A percentile compares a stretch with the other conserved stretches of the same genome.
Evolutionary conservation across 139 green algal species (phyloP).

Genomic region (Coccomyxa sp.): DNA sequence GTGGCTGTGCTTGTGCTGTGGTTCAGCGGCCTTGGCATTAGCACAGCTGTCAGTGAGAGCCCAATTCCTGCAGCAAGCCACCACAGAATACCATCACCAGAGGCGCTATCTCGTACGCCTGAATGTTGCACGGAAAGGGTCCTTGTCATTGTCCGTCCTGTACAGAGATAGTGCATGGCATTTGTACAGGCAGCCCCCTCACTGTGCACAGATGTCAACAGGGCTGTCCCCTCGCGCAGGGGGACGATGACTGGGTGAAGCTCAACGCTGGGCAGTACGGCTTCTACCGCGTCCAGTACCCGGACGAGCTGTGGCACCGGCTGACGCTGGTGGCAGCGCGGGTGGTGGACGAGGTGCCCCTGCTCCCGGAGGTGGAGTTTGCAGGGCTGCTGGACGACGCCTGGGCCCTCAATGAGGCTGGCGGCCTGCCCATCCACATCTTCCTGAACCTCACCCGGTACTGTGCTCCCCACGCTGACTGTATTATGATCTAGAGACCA

Average conservation of each 20-base stretch:
- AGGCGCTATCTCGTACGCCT: too few species aligned
- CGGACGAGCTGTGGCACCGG: constrained; percentile 30
- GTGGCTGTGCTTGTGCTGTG: too few species aligned
- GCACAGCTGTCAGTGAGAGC: too few species aligned
- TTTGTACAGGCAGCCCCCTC: too few species aligned
- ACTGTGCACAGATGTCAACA: too few species aligned
- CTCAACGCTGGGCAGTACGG: constrained; percentile 62
- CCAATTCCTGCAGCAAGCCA: too few species aligned
- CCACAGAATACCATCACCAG: too few species aligned
- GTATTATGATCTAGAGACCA: background rate
- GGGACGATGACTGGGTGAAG: constrained; percentile 51
- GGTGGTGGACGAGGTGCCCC: background rate
- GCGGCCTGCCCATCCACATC: constrained; percentile 16
- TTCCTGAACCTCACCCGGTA: constrained; percentile 47
- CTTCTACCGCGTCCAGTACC: constrained; percentile 62
- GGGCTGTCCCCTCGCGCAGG: too few species aligned
- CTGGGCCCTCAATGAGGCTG: constrained; percentile 39
- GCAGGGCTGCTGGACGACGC: constrained; percentile 59
- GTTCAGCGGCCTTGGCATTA: too few species aligned
- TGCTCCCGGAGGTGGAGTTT: constrained; percentile 27
- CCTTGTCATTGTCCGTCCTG: too few species aligned
- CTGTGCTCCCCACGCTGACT: constrained; percentile 5
- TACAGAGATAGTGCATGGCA: too few species aligned
- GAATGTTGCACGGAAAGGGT: too few species aligned
- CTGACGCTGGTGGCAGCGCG: constrained; percentile 27